Evolutionary conservation across 2,329 filamentous ascomycete species (phyloP).

Genomic region (Exserohilum rostratum): DNA sequence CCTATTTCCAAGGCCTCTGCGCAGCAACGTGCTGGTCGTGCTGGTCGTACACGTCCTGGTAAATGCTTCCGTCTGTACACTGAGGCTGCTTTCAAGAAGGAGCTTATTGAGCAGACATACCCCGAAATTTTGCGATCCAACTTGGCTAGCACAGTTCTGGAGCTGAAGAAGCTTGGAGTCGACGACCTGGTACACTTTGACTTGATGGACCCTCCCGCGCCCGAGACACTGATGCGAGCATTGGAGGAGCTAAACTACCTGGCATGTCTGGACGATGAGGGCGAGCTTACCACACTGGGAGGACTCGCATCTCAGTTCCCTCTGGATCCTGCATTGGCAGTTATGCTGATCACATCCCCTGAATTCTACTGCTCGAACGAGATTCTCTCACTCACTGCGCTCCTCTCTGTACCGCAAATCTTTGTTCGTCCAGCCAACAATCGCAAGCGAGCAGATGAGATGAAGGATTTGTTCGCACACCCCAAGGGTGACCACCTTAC

Average conservation of each 20-base stretch:
- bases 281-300: slow-evolving; percentile 85
- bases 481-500: slow-evolving; percentile 94
- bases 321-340: slow-evolving; percentile 88
- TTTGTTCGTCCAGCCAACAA: slow-evolving; percentile 86
- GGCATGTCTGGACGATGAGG: slow-evolving; percentile 94
- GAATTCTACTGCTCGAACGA: slow-evolving; percentile 99
- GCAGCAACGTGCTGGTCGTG: slow-evolving; percentile 97
- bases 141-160: slow-evolving; percentile 89
- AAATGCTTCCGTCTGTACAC: slow-evolving; percentile 99
- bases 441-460: slow-evolving; percentile 92
- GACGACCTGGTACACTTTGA: slow-evolving; percentile 98
- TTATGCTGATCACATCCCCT: slow-evolving; percentile 96
- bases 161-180: slow-evolving; percentile 95
- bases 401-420: slow-evolving; percentile 92
- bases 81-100: slow-evolving; percentile 93
- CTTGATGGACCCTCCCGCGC: slow-evolving; percentile 96
- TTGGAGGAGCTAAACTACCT: slow-evolving; percentile 97
- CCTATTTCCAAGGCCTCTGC: slow-evolving; percentile 98
- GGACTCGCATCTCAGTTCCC: slow-evolving; percentile 92
- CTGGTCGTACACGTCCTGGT: slow-evolving; percentile 95
- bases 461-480: slow-evolving; percentile 94
- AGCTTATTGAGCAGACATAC: slow-evolving; percentile 96
- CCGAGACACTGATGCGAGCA: slow-evolving; percentile 97
- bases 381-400: slow-evolving; percentile 90
- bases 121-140: slow-evolving; percentile 96